Percentiles rank a stretch among this genome's conserved stretches.
Conservation (phyloP, 805 yeast genomes). For the Candida golubevii region DNA sequence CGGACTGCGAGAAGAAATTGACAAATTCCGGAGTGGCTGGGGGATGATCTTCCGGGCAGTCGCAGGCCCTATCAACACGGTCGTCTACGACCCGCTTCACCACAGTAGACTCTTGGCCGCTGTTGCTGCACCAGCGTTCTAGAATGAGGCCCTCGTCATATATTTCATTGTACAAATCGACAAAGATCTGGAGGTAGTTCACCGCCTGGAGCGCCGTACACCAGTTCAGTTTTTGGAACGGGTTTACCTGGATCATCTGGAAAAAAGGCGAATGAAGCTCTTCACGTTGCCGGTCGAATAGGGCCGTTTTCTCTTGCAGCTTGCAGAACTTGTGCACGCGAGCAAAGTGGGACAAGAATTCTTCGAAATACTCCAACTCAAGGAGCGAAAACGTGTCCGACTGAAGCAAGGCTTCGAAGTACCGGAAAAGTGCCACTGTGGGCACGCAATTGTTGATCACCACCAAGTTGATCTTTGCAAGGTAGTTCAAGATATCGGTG, state of each 20-base stretch:
- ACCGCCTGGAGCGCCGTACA: constrained; percentile 14
- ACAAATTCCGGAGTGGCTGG: constrained; percentile 13
- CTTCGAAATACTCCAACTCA: constrained; percentile 15
- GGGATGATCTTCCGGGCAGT: constrained; percentile 5
- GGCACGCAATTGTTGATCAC: constrained; percentile 16
- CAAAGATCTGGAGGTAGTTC: constrained; percentile 15
- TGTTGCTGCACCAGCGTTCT: constrained; percentile 7
- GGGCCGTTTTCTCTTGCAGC: constrained; percentile 4
- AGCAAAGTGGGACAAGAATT: constrained; percentile 13
- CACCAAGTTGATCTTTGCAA: constrained; percentile 10
- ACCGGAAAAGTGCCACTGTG: constrained; percentile 27
- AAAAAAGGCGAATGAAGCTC: constrained; percentile 9
- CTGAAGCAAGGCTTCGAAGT: constrained; percentile 24
- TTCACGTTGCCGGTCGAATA: constrained; percentile 10
- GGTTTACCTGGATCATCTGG: constrained; percentile 8
- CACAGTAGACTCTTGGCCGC: constrained; percentile 12
- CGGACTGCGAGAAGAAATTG: constrained; percentile 7
- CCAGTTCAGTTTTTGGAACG: constrained; percentile 10
- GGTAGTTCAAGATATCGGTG: constrained; percentile 6
- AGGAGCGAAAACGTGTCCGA: constrained; percentile 4
- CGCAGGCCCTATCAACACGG: constrained; percentile 5
- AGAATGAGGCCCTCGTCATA: constrained; percentile 13
- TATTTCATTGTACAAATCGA: constrained; percentile 15
- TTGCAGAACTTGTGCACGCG: constrained; percentile 7
- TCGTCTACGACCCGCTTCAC: constrained; percentile 4